phyloP scores from a whole-genome alignment of 306 rosid genomes.

The Betula pendula region DNA sequence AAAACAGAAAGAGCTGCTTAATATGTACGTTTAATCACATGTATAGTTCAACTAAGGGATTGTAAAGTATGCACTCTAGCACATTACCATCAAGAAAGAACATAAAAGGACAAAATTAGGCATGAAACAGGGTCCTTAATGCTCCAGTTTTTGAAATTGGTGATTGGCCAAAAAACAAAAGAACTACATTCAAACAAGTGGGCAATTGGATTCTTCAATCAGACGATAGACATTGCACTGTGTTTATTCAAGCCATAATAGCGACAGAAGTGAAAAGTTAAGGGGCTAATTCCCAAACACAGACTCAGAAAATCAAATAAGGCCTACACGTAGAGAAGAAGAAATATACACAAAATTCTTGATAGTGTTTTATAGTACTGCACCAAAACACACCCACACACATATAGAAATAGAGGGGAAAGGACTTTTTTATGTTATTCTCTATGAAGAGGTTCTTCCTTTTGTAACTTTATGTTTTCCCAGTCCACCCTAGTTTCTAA shows the following conservation, averaged over 20 bases:
- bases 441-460: background rate
- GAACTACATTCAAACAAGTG: background rate
- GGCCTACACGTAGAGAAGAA: background rate
- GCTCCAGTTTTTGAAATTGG: background rate
- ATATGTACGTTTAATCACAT: too few relatives aligned
- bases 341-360: background rate
- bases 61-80: background rate
- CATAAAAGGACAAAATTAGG: background rate
- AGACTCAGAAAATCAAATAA: background rate
- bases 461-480: background rate
- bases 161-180: background rate
- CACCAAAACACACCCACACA: background rate
- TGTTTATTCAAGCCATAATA: background rate
- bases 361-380: background rate
- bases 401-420: background rate
- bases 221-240: too few relatives aligned
- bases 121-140: background rate
- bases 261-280: background rate
- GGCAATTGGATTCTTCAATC: background rate
- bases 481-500: background rate
- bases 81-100: background rate
- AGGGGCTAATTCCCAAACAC: background rate
- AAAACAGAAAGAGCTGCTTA: too few relatives aligned
- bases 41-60: too few relatives aligned
- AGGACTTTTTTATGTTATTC: background rate